Evolutionary conservation across 768 basidiomycete genomes (phyloP).

Genomic region (Lactarius pseudohatsudake): DNA sequence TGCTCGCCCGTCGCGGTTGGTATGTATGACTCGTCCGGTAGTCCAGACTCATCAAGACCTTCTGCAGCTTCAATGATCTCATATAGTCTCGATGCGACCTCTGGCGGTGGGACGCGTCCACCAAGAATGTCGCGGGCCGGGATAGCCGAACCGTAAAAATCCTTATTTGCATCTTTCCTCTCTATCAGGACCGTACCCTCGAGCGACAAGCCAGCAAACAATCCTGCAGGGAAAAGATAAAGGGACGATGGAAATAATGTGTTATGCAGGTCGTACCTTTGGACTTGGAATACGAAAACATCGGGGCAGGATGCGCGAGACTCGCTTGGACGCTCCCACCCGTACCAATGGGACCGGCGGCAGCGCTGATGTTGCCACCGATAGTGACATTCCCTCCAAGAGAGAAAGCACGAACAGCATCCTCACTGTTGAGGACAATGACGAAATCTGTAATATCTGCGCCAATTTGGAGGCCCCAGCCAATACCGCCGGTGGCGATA

Average conservation of each 20-base stretch:
- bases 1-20: constrained; percentile 65
- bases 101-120: constrained; percentile 95
- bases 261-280: constrained; percentile 58
- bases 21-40: constrained; percentile 79
- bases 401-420: constrained; percentile 93
- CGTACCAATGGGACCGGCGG: constrained; percentile 92
- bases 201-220: constrained; percentile 92
- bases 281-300: constrained; percentile 97
- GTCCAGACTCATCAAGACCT: constrained; percentile 80
- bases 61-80: constrained; percentile 97
- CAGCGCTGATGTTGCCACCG: constrained; percentile 82
- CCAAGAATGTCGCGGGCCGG: constrained; percentile 89
- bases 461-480: constrained; percentile 94
- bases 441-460: constrained; percentile 96
- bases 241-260: background rate
- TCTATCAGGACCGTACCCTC: constrained; percentile 95
- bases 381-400: constrained; percentile 95
- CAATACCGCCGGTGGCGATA: constrained; percentile 93
- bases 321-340: constrained; percentile 87
- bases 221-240: constrained; percentile 48
- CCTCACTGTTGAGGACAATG: constrained; percentile 94
- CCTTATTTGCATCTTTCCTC: constrained; percentile 92
- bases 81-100: constrained; percentile 88
- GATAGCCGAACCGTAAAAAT: constrained; percentile 91
- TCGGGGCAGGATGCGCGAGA: constrained; percentile 89